Evolutionary conservation across 257 asterid species (phyloP).

Genomic region (Solanum pinnatisectum): DNA sequence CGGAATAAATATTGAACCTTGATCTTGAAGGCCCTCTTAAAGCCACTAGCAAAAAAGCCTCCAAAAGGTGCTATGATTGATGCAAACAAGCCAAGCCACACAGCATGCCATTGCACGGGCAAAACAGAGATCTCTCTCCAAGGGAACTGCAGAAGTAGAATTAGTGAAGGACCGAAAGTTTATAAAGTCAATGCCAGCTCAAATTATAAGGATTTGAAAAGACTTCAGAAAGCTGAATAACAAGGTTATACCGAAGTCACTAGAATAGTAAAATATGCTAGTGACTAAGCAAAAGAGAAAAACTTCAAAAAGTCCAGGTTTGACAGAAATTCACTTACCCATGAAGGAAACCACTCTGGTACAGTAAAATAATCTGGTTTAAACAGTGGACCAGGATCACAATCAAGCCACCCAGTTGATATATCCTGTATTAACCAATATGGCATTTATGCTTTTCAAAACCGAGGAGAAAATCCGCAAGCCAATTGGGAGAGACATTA

Average conservation of each 20-base stretch:
- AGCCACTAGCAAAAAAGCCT: slow-evolving; percentile 98
- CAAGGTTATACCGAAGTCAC: background rate
- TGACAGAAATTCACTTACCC: slow-evolving; percentile 38
- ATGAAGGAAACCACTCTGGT: slow-evolving; percentile 63
- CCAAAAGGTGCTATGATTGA: slow-evolving; percentile 98
- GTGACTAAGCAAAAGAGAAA: background rate
- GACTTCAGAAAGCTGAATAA: background rate
- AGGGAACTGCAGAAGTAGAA: slow-evolving; percentile 37
- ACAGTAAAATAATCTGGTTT: slow-evolving; percentile 61
- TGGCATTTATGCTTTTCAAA: slow-evolving; percentile 1
- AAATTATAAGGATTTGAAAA: background rate
- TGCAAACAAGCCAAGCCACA: slow-evolving; percentile 75
- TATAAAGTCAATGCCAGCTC: background rate
- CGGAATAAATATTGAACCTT: slow-evolving; percentile 41
- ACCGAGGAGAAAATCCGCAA: background rate
- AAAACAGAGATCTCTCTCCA: slow-evolving; percentile 51
- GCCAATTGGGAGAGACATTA: background rate
- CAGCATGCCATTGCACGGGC: slow-evolving; percentile 86
- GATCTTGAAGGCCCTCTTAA: slow-evolving; percentile 95
- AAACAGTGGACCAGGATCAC: slow-evolving; percentile 84
- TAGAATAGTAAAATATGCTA: background rate
- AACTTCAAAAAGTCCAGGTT: background rate
- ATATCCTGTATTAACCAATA: slow-evolving; percentile 48
- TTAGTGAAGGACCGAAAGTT: background rate
- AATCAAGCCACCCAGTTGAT: slow-evolving; percentile 87